Conservation (phyloP, 2,329 filamentous ascomycete species). For the Leptodontidium sp. region DNA sequence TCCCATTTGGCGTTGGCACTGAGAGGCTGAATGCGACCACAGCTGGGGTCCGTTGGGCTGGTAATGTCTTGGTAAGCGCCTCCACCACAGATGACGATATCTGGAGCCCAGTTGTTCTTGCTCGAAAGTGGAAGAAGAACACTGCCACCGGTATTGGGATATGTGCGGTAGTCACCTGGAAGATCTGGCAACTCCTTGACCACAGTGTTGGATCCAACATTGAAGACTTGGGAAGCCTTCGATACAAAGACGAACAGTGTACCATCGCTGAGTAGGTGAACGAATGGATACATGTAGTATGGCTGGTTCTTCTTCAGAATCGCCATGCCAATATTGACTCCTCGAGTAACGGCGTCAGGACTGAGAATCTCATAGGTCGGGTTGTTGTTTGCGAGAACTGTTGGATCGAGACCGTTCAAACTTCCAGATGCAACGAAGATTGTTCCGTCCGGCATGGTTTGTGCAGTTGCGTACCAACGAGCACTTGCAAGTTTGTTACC, state of each 20-base stretch:
- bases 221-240: constrained; percentile 64
- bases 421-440: constrained; percentile 68
- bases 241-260: constrained; percentile 64
- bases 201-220: constrained; percentile 55
- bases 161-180: constrained; percentile 64
- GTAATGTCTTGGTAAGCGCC: constrained; percentile 66
- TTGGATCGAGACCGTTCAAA: constrained; percentile 64
- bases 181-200: constrained; percentile 59
- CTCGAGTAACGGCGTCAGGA: constrained; percentile 54
- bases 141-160: constrained; percentile 67
- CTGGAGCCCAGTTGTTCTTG: constrained; percentile 59
- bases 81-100: constrained; percentile 65
- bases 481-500: constrained; percentile 61
- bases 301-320: constrained; percentile 65
- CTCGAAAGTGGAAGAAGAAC: constrained; percentile 62
- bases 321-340: constrained; percentile 58
- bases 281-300: constrained; percentile 71
- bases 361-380: constrained; percentile 69
- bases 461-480: constrained; percentile 68
- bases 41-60: constrained; percentile 65
- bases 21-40: constrained; percentile 63
- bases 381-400: constrained; percentile 64
- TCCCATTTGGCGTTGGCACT: constrained; percentile 59
- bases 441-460: constrained; percentile 63
- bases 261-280: constrained; percentile 65